Evolutionary conservation across 2,329 filamentous ascomycete species (phyloP), one percentile per base, ranked within the genome.

Genomic region (Ophiostoma quercus): DNA sequence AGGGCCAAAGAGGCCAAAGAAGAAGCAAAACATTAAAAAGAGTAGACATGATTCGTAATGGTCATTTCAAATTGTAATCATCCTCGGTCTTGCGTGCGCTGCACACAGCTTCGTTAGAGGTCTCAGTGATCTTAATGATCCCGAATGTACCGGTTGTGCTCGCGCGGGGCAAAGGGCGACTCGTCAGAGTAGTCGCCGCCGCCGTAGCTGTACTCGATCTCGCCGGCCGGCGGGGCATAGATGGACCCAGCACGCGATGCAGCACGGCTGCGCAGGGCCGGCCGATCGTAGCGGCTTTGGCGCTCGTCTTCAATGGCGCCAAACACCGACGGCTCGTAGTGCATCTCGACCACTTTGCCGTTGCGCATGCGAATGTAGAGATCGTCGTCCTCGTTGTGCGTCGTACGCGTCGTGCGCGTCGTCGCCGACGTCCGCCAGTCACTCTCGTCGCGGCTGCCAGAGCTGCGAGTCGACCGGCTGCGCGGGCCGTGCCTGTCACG

Each of bases 361-460:
- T 43, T 41, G n/a, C 82, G 84, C 66, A 89, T 81, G 73, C 85
- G 85, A 76, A 89, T 88, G 19, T 85, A 89, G 70, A 88, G 80
- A 72, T 88, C 85, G 51, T 88, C 85, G 69, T 88, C 85, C 69
- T 88, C 85, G 69, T 85, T 83, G 68, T 83, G 16, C 4, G 43
- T 47, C 2, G 51, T 57, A 3, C 84, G 80, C 3, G 87, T 89
- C 11, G 87, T 86, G 57, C 85, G 83, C 14, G 87, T 89, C 0
- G 87, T 87, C 37, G 85, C 85, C 69, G 86, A 88, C 72, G 85
- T 84, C 73, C 83, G 83, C 77, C 84, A 88, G 70, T 88, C 87
- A 77, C 87, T 89, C 70, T 89, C 87, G 74, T 89, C 87, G 62
- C 82, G 86, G 75, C 87, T 89, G 29, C 77, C 83, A 72, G 82